These are phyloP conservation scores for Halophytophthora batemanensis DNA, from an alignment of 352 stramenopile genomes.

Conservation along the genomic window DNA sequence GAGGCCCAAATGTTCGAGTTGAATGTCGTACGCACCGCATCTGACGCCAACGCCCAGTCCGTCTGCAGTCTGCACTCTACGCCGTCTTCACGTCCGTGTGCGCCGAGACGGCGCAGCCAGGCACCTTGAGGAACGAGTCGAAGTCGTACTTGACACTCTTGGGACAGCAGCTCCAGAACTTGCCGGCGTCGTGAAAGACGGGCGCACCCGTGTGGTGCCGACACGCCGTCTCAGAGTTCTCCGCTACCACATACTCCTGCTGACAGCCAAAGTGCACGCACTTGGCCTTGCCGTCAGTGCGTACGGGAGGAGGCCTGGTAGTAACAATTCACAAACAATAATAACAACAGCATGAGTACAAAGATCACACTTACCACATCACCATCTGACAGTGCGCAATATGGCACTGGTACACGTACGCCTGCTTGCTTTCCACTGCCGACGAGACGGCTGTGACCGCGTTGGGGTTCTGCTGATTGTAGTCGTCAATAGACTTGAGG, in stretches of 20 bases:
- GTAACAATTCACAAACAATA: neutral
- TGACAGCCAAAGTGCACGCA: slow-evolving; percentile 92
- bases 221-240: slow-evolving; percentile 80
- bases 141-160: slow-evolving; percentile 94
- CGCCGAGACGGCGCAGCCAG: slow-evolving; percentile 77
- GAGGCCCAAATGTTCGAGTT: too few species aligned
- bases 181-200: slow-evolving; percentile 92
- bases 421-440: slow-evolving; percentile 52
- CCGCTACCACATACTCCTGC: slow-evolving; percentile 88
- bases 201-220: slow-evolving; percentile 84
- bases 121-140: slow-evolving; percentile 91
- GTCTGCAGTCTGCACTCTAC: slow-evolving; percentile 12
- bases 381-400: neutral
- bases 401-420: slow-evolving; percentile 20
- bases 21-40: too few species aligned
- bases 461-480: slow-evolving; percentile 89
- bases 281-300: slow-evolving; percentile 86
- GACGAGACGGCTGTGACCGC: slow-evolving; percentile 82
- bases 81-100: slow-evolving; percentile 74
- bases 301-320: slow-evolving; percentile 34
- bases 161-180: slow-evolving; percentile 94
- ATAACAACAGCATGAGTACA: neutral
- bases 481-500: slow-evolving; percentile 92
- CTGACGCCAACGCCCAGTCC: too few species aligned
- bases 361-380: slow-evolving; percentile 1